Base-by-base conservation (phyloP, 2,329 filamentous ascomycete genomes). In the Botrytis paeoniae region DNA sequence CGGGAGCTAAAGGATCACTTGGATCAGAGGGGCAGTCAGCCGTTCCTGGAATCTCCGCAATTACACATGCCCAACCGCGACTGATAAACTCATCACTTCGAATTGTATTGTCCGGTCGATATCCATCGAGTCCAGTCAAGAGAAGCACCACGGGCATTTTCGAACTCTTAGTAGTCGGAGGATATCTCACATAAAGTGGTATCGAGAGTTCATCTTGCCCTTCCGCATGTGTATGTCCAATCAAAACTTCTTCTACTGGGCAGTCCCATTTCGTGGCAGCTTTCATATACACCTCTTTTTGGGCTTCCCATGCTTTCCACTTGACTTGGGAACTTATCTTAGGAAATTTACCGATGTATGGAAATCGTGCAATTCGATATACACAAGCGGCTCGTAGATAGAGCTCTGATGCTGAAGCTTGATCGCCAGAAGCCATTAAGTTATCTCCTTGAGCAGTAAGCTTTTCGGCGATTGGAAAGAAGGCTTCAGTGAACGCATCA, bases 321-420 rank as follows among this genome's bases (percentile, higher is more conserved):
- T 94, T 90, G 65, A 81, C 79, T 1, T 81, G 79, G 61, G 83
- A 83, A 76, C 78, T 84, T 59, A 83, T 74, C 3, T 74, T 69
- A 0, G 85, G 84, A 68, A 81, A 83, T 5, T 79, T 76, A 4
- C 83, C 81, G 75, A 87, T 83, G 76, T 87, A 86, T 5, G 92
- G 92, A 79, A 94, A 94, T 25, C 92, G 86, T 0, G 90, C 86
- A 76, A 94, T 93, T 70, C 92, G 87, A 81, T 92, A 91, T n/a
- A 94, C 85, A 39, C 90, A 89, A 35, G 91, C 91, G 8, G 90
- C 90, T 35, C 92, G 89, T n/a, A 93, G 85, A 81, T 90, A 93
- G 29, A 91, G 84, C 51, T 87, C 86, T 6, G 86, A 87, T 1
- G 91, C 90, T 60, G 85, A 84, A 57, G 85, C 83, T 7, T 79